Evolutionary conservation across 2,329 filamentous ascomycete species (phyloP).

Genomic region (Fusarium nematophilum): DNA sequence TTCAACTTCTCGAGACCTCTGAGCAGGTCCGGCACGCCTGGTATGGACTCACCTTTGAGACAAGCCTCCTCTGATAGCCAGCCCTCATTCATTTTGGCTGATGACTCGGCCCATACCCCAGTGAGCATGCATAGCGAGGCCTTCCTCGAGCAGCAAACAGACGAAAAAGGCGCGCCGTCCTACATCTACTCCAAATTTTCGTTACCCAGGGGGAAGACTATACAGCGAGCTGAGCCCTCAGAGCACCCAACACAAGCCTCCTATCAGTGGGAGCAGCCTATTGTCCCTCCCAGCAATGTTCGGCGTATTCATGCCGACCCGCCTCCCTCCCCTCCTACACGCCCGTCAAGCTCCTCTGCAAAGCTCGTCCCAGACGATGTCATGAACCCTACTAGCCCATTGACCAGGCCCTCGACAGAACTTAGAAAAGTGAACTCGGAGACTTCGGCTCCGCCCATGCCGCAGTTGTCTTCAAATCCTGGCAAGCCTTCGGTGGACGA

Average conservation of each 20-base stretch:
- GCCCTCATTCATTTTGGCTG: conserved; percentile 70
- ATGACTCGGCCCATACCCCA: conserved; percentile 75
- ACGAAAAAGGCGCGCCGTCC: conserved; percentile 70
- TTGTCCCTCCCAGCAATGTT: conserved; percentile 53
- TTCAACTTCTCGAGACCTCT: conserved; percentile 96
- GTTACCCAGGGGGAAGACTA: conserved; percentile 82
- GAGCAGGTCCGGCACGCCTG: conserved; percentile 76
- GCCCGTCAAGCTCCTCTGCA: conserved; percentile 68
- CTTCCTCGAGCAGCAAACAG: conserved; percentile 65
- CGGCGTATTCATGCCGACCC: conserved; percentile 58
- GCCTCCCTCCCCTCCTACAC: conserved; percentile 71
- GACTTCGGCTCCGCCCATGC: conserved; percentile 50
- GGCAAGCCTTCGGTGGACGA: conserved; percentile 59
- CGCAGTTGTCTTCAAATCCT: conserved; percentile 57
- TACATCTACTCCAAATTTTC: conserved; percentile 90
- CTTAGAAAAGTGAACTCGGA: conserved; percentile 63
- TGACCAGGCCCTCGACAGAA: conserved; percentile 61
- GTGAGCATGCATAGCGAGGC: conserved; percentile 78
- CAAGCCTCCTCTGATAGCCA: conserved; percentile 77
- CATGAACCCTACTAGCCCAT: conserved; percentile 42
- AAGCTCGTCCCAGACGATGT: conserved; percentile 53
- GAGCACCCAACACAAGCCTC: conserved; percentile 64
- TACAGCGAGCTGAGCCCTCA: conserved; percentile 75
- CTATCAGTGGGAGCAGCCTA: conserved; percentile 72
- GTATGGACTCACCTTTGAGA: conserved; percentile 67